Conservation (phyloP, 768 basidiomycete genomes). For the Lyophyllum decastes region DNA sequence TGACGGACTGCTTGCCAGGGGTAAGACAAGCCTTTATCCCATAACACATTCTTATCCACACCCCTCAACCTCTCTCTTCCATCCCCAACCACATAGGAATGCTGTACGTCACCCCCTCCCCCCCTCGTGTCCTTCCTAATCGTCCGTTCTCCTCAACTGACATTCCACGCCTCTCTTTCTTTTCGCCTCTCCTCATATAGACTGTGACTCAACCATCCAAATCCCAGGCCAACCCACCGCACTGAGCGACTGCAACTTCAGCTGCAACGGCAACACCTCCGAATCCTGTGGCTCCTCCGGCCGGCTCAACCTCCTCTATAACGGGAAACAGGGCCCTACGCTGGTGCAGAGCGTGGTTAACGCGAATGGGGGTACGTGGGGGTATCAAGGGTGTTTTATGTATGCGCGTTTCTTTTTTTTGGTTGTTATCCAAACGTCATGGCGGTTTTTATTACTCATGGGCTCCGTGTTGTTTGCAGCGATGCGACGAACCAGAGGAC, state of each 20-base stretch:
- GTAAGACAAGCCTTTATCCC: constrained; percentile 9
- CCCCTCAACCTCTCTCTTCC: background rate
- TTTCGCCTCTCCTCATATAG: constrained; percentile 29
- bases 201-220: constrained; percentile 60
- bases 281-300: constrained; percentile 58
- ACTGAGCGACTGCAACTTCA: constrained; percentile 48
- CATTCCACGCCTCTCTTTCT: too few relatives aligned
- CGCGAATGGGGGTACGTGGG: constrained; percentile 38
- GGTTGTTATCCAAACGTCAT: background rate
- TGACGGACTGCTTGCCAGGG: constrained; percentile 14
- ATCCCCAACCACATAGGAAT: constrained; percentile 36
- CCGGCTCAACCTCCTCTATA: constrained; percentile 56
- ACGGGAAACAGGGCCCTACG: constrained; percentile 47
- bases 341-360: constrained; percentile 49
- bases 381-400: constrained; percentile 68
- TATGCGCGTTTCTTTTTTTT: constrained; percentile 23
- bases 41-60: constrained; percentile 1
- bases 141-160: too few relatives aligned
- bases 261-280: constrained; percentile 53
- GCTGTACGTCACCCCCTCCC: constrained; percentile 31
- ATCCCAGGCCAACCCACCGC: constrained; percentile 46
- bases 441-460: too few relatives aligned
- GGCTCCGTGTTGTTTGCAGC: too few relatives aligned
- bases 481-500: constrained; percentile 35
- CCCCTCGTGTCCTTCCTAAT: background rate